Evolutionary conservation across 179 eudicot genomes (phyloP), one percentile per base, ranked within the genome.

Genomic region (Actinidia chinensis): DNA sequence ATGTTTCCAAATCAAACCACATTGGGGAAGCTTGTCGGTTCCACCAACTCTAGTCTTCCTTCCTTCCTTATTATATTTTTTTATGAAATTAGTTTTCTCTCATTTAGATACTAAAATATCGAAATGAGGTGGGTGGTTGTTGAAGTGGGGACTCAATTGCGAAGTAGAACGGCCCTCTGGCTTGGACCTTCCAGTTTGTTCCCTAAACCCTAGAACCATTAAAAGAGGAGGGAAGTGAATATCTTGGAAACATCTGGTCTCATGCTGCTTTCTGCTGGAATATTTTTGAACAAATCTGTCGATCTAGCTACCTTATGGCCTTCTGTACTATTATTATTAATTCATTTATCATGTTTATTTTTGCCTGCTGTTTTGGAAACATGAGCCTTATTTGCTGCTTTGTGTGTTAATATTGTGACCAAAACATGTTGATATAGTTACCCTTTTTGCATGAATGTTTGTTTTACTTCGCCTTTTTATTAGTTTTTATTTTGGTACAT

Each of bases 141-240:
- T 28, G 63, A 54, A 72, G 47, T 54, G 33, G 14, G 8, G n/a
- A 69, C 12, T 48, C 25, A 54, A 28, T 14, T 20, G 15, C 59
- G 66, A 73, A 40, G 63, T 73, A 10, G 0, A 71, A 52, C 33
- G 64, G n/a, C 40, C 25, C 66, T 36, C n/a, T 18, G 76, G 64
- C 76, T 52, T 33, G n/a, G 64, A 52, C 44, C 63, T 17, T 20
- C 33, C 9, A 33, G 11, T 36, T 72, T 72, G 76, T 72, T 54
- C 54, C 63, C 44, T 7, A 23, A 17, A 72, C 58, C 75, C n/a
- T 23, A 1, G 0, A 71, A 17, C 23, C 17, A 11, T 23, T 51
- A 6, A 5, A 13, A 71, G 58, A 40, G n/a, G n/a, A n/a, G 9
- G 23, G 71, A 68, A 68, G 71, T 42, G 20, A 42, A 42, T 25